Evolutionary conservation across 345 rosid species (phyloP), one percentile per base, ranked within the genome.

Genomic region (Syzygium aromaticum): DNA sequence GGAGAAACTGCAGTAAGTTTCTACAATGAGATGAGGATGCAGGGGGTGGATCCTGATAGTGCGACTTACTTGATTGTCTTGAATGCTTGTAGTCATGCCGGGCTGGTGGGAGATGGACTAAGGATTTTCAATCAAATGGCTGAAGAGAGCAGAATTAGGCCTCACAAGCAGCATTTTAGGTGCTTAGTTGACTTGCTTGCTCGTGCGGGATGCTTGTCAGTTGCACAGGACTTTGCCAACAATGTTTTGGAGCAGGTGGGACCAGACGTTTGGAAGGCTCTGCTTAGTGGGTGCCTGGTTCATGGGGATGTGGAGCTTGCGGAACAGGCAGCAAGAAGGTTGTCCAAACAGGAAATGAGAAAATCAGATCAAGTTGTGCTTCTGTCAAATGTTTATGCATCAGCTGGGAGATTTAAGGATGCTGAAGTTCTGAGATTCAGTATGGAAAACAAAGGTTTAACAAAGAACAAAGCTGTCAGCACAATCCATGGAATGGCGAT

Each of bases 331-430:
- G 91, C 92, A 38, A 87, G 59, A 64, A 88, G 80, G 61, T 67
- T 92, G 19, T 86, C 86, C 59, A 84, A 91, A 80, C 89, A 63
- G 67, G 91, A 89, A 19, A 82, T 80, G 33, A 85, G 80, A 51
- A 88, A 88, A 84, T 86, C 90, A 3, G 91, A 86, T 15, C 86
- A 59, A 19, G 56, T 86, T 25, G 90, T 92, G 89, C 91, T 90
- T 51, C 89, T 93, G 43, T 93, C 93, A 38, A 92, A 92, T 80
- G 88, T 86, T 63, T 92, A 91, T 90, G 91, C 93, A 57, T 92
- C 89, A 8, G 89, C 87, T n/a, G 94, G 95, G 54, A 91, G 92
- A 88, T 92, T 91, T 86, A 54, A 91, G 88, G 93, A 93, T 89
- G 93, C 94, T 49, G 92, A 92, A 90, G 90, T 86, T 78, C 57